Conservation (phyloP, 116 monocot genomes). For the Papilionanthe hybrid region DNA sequence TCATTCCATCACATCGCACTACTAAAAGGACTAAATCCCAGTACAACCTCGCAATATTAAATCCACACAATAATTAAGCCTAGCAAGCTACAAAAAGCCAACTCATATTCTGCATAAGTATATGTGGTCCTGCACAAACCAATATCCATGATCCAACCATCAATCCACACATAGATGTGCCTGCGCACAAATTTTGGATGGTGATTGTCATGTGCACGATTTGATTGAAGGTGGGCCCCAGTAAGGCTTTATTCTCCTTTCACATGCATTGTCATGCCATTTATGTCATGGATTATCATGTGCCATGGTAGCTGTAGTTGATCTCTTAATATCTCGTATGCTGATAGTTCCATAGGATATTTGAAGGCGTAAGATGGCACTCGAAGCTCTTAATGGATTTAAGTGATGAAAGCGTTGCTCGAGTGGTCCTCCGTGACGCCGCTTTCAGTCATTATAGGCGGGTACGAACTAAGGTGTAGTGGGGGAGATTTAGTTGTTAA, state of each 20-base stretch:
- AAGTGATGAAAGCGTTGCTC: no score
- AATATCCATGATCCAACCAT: conserved; percentile 1
- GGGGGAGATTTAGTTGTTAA: no score
- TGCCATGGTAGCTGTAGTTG: background rate
- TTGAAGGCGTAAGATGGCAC: no score
- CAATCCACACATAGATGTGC: conserved; percentile 4
- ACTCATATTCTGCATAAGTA: background rate
- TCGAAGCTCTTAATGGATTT: no score
- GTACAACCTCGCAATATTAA: background rate
- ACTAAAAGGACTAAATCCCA: background rate
- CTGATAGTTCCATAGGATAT: no score
- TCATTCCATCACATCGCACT: background rate
- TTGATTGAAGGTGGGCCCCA: background rate
- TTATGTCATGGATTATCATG: background rate
- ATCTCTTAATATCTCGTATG: background rate
- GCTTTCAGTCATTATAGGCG: no score
- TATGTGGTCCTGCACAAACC: background rate
- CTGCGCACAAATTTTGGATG: background rate
- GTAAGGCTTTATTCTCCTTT: background rate
- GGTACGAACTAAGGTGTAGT: no score
- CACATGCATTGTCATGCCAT: conserved; percentile 8
- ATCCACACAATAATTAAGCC: background rate
- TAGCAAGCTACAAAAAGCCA: conserved; percentile 6
- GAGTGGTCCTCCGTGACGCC: no score
- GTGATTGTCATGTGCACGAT: conserved; percentile 6